Base-by-base conservation (phyloP, 2,329 filamentous ascomycete species). In the Pyrenochaeta sp. region DNA sequence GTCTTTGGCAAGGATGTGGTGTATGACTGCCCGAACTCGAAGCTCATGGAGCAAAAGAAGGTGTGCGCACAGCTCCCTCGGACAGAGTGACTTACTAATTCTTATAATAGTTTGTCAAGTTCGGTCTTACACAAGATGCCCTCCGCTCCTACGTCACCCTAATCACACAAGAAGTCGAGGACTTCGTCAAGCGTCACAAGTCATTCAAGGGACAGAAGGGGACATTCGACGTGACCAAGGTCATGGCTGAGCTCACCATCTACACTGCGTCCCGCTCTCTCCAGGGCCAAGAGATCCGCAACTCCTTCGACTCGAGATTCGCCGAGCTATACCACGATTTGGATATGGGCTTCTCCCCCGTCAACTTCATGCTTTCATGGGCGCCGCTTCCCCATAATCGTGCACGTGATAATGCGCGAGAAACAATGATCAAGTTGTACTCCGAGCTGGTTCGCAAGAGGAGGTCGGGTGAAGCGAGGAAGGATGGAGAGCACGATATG, bases 31-130 rank as follows among this genome's bases (percentile, higher is more conserved):
- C 91, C 92, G 42, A 96, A 96, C 76, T 84, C 91, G 57, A 96
- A 96, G 80, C 86, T 96, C 73, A 96, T 96, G 92, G 92, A 96
- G 81, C 92, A 96, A 83, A 96, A 96, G 84, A 95, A 94, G 87
- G 91, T 93, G 77, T 62, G 79, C 54, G 46, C 44, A 19, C 1
- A 8, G 4, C 28, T 37, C 2, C 3, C 7, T 3, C 25, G n/a
- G 27, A 6, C 4, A 13, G 10, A 24, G 24, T 9, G 43, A 40
- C 45, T 25, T 0, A 42, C 62, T 68, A 37, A 72, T 52, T 19
- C 32, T 15, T 8, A 24, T 2, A 7, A 25, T 69, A 87, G 89
- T 92, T 93, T 73, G 91, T 93, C 87, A 93, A 93, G 78, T 87
- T 90, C 69, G 90, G 90, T 61, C 86, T 93, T 52, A 92, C 90